A percentile compares a stretch with the other conserved stretches of the same genome.
These are phyloP conservation scores for Trametes gibbosa DNA, from an alignment of 768 basidiomycete genomes.

Conservation along the genomic window DNA sequence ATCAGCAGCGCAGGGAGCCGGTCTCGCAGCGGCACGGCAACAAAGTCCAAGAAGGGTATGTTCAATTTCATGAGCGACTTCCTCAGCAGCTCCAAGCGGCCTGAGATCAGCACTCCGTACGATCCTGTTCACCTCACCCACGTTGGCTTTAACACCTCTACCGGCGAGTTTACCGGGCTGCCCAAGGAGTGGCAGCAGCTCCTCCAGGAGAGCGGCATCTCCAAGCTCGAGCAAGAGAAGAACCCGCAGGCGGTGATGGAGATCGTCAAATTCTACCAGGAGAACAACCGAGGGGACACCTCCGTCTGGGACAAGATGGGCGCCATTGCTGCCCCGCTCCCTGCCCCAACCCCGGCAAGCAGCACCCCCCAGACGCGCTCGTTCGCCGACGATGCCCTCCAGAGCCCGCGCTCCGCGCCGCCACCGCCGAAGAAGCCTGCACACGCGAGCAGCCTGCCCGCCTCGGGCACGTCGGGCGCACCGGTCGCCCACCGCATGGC, in stretches of 20 bases:
- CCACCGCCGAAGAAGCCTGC: conserved; percentile 41
- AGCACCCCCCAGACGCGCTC: conserved; percentile 1
- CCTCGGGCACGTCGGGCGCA: neutral
- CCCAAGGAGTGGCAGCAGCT: conserved; percentile 99
- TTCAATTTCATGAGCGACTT: conserved; percentile 66
- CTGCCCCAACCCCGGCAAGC: conserved; percentile 12
- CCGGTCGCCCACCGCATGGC: conserved; percentile 72
- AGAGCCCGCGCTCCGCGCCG: conserved; percentile 46
- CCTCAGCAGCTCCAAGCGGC: conserved; percentile 71
- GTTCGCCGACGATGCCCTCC: conserved; percentile 48
- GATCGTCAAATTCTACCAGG: conserved; percentile 98
- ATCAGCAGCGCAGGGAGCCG: conserved; percentile 32
- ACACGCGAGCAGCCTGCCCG: conserved; percentile 22
- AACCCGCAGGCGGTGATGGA: conserved; percentile 98
- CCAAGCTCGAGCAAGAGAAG: conserved; percentile 91
- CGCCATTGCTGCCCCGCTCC: conserved; percentile 27
- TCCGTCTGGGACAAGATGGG: conserved; percentile 79
- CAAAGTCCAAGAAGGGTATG: conserved; percentile 62
- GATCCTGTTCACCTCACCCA: conserved; percentile 99
- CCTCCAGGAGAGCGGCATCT: conserved; percentile 93
- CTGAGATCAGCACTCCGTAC: conserved; percentile 95
- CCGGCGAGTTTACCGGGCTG: conserved; percentile 95
- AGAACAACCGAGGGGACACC: conserved; percentile 59
- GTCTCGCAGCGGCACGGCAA: conserved; percentile 42
- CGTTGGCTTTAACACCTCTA: conserved; percentile 98